Conservation (phyloP, 2,329 filamentous ascomycete species). For the Exophiala viscosa region DNA sequence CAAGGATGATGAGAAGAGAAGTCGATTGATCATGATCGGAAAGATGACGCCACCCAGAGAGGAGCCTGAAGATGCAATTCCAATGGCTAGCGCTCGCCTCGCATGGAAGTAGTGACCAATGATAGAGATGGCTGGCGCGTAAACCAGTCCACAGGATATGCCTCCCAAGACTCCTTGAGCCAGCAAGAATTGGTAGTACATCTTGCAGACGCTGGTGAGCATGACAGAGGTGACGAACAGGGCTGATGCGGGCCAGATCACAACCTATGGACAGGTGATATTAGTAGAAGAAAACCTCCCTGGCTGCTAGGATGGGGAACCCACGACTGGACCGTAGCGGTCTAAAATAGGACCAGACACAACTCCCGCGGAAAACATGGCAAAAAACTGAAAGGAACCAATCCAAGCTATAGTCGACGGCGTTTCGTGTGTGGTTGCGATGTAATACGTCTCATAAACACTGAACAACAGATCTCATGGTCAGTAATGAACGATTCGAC, state of each 20-base stretch:
- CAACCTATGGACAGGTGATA: slow-evolving; percentile 30
- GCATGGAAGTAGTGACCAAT: slow-evolving; percentile 68
- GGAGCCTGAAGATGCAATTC: slow-evolving; percentile 59
- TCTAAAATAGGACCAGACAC: slow-evolving; percentile 87
- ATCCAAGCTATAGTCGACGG: slow-evolving; percentile 78
- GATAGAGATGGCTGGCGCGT: slow-evolving; percentile 33
- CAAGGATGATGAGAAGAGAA: slow-evolving; percentile 35
- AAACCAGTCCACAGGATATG: slow-evolving; percentile 39
- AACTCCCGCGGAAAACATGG: slow-evolving; percentile 78
- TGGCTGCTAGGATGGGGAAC: slow-evolving; percentile 23
- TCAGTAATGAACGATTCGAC: neutral
- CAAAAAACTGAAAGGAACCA: slow-evolving; percentile 75
- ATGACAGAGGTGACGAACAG: slow-evolving; percentile 29
- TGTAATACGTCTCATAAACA: slow-evolving; percentile 34
- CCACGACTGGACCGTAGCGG: slow-evolving; percentile 40
- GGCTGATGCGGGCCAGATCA: slow-evolving; percentile 31
- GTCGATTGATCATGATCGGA: slow-evolving; percentile 46
- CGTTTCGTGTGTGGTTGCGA: slow-evolving; percentile 21
- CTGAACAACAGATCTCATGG: slow-evolving; percentile 18
- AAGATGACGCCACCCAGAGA: slow-evolving; percentile 47
- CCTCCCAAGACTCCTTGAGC: slow-evolving; percentile 41
- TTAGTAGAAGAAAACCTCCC: too few species aligned
- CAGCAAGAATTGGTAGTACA: slow-evolving; percentile 40
- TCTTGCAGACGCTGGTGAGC: slow-evolving; percentile 37
- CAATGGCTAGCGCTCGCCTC: slow-evolving; percentile 73